Base-by-base conservation (phyloP, 306 rosid species). In the Echinosophora koreensis region DNA sequence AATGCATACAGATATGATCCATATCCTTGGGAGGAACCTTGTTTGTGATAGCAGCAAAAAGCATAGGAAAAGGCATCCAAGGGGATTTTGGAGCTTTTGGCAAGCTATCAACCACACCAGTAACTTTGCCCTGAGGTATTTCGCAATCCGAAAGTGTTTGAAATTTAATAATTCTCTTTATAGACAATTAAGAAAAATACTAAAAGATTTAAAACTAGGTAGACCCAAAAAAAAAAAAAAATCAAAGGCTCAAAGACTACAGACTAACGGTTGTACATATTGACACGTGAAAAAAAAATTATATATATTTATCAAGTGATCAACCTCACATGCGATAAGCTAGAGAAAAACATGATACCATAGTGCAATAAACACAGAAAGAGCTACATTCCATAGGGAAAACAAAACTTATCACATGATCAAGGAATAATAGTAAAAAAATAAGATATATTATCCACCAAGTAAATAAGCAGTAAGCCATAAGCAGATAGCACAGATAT, bases 31-130 rank as follows among this genome's bases (percentile, higher is more conserved):
- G 51, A 84, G 89, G 67, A 81, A 93, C 89, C 60, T 85, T 74
- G 14, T 78, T 68, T 61, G 80, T 78, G 63, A 93, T 89, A 37
- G 97, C 94, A 82, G 80, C 79, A 88, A 93, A 88, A 72, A 93
- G 82, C 87, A 81, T 82, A 49, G 97, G 90, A 77, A 93, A 93
- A 82, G 98, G 90, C 97, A 93, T 90, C 94, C 94, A 93, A 12
- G 98, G 93, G 47, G 98, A 93, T 69, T 82, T 89, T 34, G 97
- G 95, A 73, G 81, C 77, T 77, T 72, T 90, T 27, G 62, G 71
- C 38, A 13, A 44, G 64, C 76, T 81, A 63, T 90, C 69, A 70
- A 82, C 84, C 51, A 73, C 22, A 44, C 83, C 57, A 22, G 84
- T 76, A 80, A 78, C 77, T 63, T 79, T 84, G 55, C 69, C 93